Conservation (phyloP, 805 yeast genomes). For the Starmerella powellii region DNA sequence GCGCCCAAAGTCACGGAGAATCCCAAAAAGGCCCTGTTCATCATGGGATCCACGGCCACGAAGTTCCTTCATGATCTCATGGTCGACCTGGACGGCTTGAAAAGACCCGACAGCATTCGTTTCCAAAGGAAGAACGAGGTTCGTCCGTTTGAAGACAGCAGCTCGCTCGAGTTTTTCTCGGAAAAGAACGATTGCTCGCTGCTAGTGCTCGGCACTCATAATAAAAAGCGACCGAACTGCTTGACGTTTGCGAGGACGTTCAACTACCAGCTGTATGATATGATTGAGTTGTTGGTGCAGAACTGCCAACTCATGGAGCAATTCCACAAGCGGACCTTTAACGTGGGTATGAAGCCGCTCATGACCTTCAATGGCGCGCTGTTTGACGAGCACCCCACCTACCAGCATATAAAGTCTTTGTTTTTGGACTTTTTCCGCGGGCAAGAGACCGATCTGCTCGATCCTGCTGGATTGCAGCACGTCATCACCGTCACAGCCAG, state of each 20-base stretch:
- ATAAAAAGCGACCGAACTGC: conserved; percentile 88
- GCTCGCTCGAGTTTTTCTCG: conserved; percentile 77
- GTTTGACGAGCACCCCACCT: conserved; percentile 80
- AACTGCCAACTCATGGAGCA: conserved; percentile 62
- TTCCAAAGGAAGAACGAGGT: conserved; percentile 81
- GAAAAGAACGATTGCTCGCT: conserved; percentile 89
- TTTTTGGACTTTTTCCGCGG: conserved; percentile 85
- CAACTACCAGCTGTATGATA: conserved; percentile 80
- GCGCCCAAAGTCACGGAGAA: conserved; percentile 85
- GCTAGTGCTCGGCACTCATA: conserved; percentile 62
- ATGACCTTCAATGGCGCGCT: conserved; percentile 84
- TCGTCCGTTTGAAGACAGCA: conserved; percentile 83
- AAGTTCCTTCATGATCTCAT: conserved; percentile 75
- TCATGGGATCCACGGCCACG: conserved; percentile 77
- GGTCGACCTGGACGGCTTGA: conserved; percentile 77
- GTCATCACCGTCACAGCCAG: conserved; percentile 71
- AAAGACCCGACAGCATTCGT: conserved; percentile 81
- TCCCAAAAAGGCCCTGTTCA: conserved; percentile 76
- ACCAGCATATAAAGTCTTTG: conserved; percentile 71
- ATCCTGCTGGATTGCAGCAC: conserved; percentile 89
- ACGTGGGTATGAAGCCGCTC: conserved; percentile 87
- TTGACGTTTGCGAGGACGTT: conserved; percentile 81
- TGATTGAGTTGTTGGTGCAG: conserved; percentile 69
- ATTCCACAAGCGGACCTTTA: conserved; percentile 68
- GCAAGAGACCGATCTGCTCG: conserved; percentile 71